Evolutionary conservation across 106 monocot species (phyloP).

Genomic region (Amphibolis antarctica): DNA sequence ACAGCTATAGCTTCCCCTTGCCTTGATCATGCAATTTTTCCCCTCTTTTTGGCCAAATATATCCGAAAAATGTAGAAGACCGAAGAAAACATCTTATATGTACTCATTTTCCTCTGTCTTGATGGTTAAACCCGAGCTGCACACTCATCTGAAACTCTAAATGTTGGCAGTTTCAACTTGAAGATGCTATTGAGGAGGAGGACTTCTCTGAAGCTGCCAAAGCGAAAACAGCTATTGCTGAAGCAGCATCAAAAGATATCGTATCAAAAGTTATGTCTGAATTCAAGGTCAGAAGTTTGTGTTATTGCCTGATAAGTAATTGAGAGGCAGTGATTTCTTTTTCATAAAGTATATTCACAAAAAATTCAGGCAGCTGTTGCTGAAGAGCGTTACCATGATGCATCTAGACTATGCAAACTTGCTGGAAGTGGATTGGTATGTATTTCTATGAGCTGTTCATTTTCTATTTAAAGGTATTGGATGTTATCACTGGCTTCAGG

Average conservation of each 20-base stretch:
- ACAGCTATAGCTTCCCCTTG: not conserved
- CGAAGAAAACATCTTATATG: too few relatives aligned
- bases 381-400: constrained; percentile 83
- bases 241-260: constrained; percentile 55
- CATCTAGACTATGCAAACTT: constrained; percentile 47
- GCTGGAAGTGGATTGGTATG: constrained; percentile 71
- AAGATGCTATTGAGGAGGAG: constrained; percentile 91
- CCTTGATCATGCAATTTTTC: not conserved
- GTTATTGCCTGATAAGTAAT: not conserved
- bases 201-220: constrained; percentile 75
- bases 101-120: too few relatives aligned
- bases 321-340: too few relatives aligned
- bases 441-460: too few relatives aligned
- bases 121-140: too few relatives aligned
- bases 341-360: constrained; percentile 3
- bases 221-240: constrained; percentile 56
- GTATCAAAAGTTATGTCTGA: constrained; percentile 62
- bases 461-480: not conserved
- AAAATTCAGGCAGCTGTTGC: constrained; percentile 48
- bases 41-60: too few relatives aligned
- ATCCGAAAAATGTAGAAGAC: too few relatives aligned
- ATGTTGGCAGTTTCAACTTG: constrained; percentile 64
- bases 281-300: constrained; percentile 36
- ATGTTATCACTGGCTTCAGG: not conserved
- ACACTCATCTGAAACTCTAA: not conserved